These are phyloP conservation scores for Fraxinus paxiana DNA, from an alignment of 305 asterid species.

Conservation along the genomic window DNA sequence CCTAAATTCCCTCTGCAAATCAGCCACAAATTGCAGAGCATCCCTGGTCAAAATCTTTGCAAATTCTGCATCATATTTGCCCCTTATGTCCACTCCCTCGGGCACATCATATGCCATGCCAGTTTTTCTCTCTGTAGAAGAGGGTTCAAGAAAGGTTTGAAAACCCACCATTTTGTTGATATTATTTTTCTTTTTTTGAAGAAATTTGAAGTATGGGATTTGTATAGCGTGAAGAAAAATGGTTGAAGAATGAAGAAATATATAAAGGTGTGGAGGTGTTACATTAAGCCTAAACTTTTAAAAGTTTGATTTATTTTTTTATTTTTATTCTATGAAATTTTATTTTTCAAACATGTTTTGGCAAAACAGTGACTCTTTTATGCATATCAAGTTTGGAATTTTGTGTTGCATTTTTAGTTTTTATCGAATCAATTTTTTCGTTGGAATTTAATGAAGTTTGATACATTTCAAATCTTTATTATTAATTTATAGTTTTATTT, in stretches of 20 bases:
- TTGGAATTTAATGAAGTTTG: too few relatives aligned
- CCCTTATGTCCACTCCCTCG: conserved; percentile 76
- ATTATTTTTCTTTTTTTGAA: background rate
- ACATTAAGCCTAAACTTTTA: too few relatives aligned
- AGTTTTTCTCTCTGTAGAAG: conserved; percentile 16
- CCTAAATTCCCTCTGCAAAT: conserved; percentile 65
- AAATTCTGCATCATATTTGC: conserved; percentile 65
- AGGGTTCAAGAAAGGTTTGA: conserved; percentile 33
- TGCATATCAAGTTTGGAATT: too few relatives aligned
- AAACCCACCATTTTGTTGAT: conserved; percentile 48
- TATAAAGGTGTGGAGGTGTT: background rate
- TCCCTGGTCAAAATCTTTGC: conserved; percentile 51
- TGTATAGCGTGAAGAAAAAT: background rate
- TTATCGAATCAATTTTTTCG: too few relatives aligned
- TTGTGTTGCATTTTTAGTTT: too few relatives aligned
- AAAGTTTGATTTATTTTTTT: too few relatives aligned
- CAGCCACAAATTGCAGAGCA: conserved; percentile 68
- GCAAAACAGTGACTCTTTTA: too few relatives aligned
- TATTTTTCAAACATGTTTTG: too few relatives aligned
- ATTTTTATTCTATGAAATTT: too few relatives aligned
- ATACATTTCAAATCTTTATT: too few relatives aligned
- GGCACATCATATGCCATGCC: conserved; percentile 59
- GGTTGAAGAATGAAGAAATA: background rate
- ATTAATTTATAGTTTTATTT: too few relatives aligned
- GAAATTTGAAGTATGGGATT: background rate